These are phyloP conservation scores for Marsdenia floribunda DNA, from an alignment of 257 asterid species.

Conservation along the genomic window DNA sequence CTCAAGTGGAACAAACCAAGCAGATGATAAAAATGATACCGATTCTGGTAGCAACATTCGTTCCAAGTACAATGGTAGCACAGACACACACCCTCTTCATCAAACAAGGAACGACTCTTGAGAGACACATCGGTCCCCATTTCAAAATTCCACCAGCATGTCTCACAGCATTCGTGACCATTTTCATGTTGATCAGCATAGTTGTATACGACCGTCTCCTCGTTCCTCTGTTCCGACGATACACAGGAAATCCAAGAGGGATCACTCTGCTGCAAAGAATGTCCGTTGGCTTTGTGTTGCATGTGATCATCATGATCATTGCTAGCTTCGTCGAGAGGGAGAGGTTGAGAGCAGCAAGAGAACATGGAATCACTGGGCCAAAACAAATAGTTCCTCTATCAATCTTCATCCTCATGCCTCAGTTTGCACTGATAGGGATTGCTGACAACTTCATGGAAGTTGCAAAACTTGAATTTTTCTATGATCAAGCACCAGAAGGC, in stretches of 20 bases:
- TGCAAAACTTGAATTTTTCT: constrained; percentile 44
- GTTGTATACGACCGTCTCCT: constrained; percentile 34
- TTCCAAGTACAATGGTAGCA: constrained; percentile 66
- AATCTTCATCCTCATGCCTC: constrained; percentile 40
- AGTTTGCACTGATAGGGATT: constrained; percentile 36
- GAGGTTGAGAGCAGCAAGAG: constrained; percentile 27
- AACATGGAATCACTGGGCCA: constrained; percentile 14
- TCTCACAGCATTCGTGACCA: constrained; percentile 30
- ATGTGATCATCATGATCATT: constrained; percentile 31
- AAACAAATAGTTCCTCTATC: constrained; percentile 28
- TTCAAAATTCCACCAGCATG: constrained; percentile 42
- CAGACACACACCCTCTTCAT: constrained; percentile 26
- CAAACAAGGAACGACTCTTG: constrained; percentile 6
- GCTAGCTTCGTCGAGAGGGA: constrained; percentile 32
- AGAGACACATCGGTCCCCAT: constrained; percentile 8
- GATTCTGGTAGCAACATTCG: constrained; percentile 45
- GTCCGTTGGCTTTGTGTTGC: constrained; percentile 34
- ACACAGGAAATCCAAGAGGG: constrained; percentile 46
- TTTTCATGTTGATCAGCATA: constrained; percentile 32
- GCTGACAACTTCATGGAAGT: constrained; percentile 40
- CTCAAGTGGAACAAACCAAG: constrained; percentile 80
- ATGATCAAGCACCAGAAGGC: constrained; percentile 52
- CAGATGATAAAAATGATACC: constrained; percentile 75
- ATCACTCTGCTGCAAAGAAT: constrained; percentile 42
- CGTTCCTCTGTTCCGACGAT: constrained; percentile 22